These are phyloP conservation scores for Leccinum broughii DNA, from an alignment of 768 basidiomycete species.

Conservation along the genomic window DNA sequence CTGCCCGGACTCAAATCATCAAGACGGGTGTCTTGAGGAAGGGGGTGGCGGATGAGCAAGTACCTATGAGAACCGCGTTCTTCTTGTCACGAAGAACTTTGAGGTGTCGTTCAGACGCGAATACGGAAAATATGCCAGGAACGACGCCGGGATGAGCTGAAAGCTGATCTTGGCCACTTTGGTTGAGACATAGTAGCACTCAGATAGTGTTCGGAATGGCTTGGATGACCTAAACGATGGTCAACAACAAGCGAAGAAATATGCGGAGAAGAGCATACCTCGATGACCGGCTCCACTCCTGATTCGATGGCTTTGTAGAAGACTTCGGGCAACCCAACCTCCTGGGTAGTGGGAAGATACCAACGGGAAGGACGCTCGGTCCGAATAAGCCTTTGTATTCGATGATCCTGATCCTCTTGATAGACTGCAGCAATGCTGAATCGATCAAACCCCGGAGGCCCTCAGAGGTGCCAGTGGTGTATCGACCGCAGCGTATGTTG, in stretches of 20 bases:
- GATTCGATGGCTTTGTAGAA: constrained; percentile 86
- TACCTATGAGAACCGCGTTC: constrained; percentile 85
- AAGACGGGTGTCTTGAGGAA: constrained; percentile 78
- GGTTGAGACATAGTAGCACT: constrained; percentile 86
- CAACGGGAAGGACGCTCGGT: constrained; percentile 78
- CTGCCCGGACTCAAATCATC: constrained; percentile 82
- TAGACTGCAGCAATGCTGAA: constrained; percentile 75
- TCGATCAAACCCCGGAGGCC: constrained; percentile 94
- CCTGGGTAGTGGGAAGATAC: constrained; percentile 89
- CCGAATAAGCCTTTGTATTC: constrained; percentile 83
- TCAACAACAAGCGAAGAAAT: neutral
- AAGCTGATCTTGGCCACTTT: constrained; percentile 81
- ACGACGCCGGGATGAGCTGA: constrained; percentile 77
- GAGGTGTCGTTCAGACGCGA: constrained; percentile 80
- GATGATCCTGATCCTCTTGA: constrained; percentile 91
- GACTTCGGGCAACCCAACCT: constrained; percentile 82
- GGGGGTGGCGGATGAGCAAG: constrained; percentile 91
- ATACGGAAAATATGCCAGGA: constrained; percentile 79
- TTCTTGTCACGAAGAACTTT: constrained; percentile 90
- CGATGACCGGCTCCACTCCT: constrained; percentile 83
- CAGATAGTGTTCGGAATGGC: constrained; percentile 94
- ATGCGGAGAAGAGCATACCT: constrained; percentile 49
- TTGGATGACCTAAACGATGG: constrained; percentile 70
- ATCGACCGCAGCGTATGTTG: constrained; percentile 90
- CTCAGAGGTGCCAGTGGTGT: constrained; percentile 88